Evolutionary conservation across 371 early-diverging fungal genomes (phyloP).

Genomic region (Lichtheimia ramosa): DNA sequence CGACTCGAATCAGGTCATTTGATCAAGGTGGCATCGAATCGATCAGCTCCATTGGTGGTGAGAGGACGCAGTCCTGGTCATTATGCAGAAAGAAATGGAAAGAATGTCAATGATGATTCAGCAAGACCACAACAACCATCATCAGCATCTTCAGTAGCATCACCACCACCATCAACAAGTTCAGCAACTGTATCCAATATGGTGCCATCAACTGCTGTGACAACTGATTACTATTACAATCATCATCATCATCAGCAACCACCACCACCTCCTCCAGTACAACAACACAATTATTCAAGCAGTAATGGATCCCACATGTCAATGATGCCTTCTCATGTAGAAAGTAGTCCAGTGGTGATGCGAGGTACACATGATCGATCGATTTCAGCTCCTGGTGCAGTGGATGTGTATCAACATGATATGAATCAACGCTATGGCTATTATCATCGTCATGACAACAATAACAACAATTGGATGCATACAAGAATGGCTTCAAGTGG

Average conservation of each 20-base stretch:
- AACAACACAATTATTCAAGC: background rate
- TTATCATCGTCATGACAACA: conserved; percentile 6
- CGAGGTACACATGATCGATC: conserved; percentile 12
- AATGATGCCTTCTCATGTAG: background rate
- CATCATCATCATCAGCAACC: background rate
- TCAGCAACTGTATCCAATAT: background rate
- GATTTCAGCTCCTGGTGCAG: conserved; percentile 13
- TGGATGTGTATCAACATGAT: conserved; percentile 9
- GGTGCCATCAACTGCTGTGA: background rate
- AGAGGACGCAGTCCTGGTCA: conserved; percentile 92
- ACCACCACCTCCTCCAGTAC: background rate
- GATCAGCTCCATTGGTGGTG: conserved; percentile 82
- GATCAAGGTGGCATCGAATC: conserved; percentile 62
- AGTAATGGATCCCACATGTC: background rate
- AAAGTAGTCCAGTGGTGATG: background rate
- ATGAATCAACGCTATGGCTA: conserved; percentile 6
- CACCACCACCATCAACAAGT: background rate
- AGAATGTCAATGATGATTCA: background rate
- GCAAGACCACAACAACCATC: background rate
- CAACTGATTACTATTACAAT: background rate
- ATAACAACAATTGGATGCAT: background rate
- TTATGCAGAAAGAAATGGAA: conserved; percentile 56
- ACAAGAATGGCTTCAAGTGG: conserved; percentile 9
- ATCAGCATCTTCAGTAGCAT: conserved; percentile 1
- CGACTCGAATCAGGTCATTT: conserved; percentile 45